phyloP scores from a whole-genome alignment of 192 early-diverging fungal species.

The Pilaira anomala region DNA sequence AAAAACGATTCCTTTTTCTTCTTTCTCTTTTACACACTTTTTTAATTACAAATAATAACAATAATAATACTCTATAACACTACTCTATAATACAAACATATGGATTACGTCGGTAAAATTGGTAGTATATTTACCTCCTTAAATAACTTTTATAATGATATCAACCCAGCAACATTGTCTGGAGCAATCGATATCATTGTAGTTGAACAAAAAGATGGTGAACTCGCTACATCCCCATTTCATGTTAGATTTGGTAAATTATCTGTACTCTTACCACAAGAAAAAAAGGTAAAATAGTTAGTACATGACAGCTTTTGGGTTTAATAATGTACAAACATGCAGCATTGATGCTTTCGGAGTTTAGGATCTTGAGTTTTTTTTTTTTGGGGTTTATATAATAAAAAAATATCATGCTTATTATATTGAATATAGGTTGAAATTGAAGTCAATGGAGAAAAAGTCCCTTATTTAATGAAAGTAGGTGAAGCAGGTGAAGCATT shows the following conservation, averaged over 20 bases:
- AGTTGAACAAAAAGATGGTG: conserved; percentile 77
- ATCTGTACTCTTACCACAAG: conserved; percentile 84
- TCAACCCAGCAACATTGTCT: conserved; percentile 94
- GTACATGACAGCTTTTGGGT: conserved; percentile 11
- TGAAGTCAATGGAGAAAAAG: conserved; percentile 73
- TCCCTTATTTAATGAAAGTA: conserved; percentile 91
- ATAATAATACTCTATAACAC: too few relatives aligned
- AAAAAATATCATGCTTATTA: conserved; percentile 2
- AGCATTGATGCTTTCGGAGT: not conserved
- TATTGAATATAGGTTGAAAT: conserved; percentile 64
- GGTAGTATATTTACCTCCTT: conserved; percentile 67
- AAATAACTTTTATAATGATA: conserved; percentile 87
- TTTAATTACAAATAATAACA: too few relatives aligned
- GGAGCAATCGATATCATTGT: conserved; percentile 98
- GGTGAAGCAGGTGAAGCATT: conserved; percentile 97
- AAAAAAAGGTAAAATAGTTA: conserved; percentile 70
- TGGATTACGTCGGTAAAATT: conserved; percentile 64
- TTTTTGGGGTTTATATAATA: not conserved
- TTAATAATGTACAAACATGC: not conserved
- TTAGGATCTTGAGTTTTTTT: not conserved
- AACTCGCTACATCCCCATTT: conserved; percentile 88
- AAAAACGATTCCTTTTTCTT: too few relatives aligned
- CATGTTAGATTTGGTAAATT: conserved; percentile 98
- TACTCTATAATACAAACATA: conserved; percentile 13
- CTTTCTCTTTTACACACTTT: too few relatives aligned